These are phyloP conservation scores for Pleurotus ostreatus DNA, from an alignment of 768 basidiomycete species.

Conservation along the genomic window DNA sequence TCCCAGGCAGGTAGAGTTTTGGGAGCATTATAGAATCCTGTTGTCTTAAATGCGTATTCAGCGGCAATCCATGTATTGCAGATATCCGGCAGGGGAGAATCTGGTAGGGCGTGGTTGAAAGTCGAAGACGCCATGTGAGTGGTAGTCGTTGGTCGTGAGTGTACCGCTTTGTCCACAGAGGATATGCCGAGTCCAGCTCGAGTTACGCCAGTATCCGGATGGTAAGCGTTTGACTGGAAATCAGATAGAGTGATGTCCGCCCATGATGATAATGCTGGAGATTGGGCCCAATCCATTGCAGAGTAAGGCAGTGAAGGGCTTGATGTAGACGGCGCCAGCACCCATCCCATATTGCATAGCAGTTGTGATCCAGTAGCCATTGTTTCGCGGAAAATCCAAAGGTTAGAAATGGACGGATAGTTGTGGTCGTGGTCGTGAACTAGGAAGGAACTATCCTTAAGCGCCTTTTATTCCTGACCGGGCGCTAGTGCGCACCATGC, in stretches of 20 bases:
- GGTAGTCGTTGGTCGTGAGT: not conserved
- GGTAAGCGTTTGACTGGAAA: slow-evolving; percentile 4
- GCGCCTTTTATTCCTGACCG: not conserved
- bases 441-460: not conserved
- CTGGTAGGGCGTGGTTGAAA: not conserved
- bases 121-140: not conserved
- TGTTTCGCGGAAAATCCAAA: too few species aligned
- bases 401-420: slow-evolving; percentile 2
- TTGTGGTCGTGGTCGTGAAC: slow-evolving; percentile 4
- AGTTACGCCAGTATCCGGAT: not conserved
- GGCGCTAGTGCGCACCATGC: slow-evolving; percentile 2
- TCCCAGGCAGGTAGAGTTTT: too few species aligned
- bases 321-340: slow-evolving; percentile 3
- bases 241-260: not conserved
- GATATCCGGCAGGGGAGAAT: not conserved
- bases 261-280: not conserved
- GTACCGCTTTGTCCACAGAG: not conserved
- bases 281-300: not conserved
- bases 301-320: not conserved
- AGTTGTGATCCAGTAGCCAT: slow-evolving; percentile 1
- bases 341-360: slow-evolving; percentile 5
- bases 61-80: not conserved
- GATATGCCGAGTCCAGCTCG: not conserved
- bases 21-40: not conserved
- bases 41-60: not conserved